Percentiles rank a stretch among this genome's conserved stretches.
phyloP scores from a whole-genome alignment of 2,329 filamentous ascomycete genomes.

The Colletotrichum scovillei region DNA sequence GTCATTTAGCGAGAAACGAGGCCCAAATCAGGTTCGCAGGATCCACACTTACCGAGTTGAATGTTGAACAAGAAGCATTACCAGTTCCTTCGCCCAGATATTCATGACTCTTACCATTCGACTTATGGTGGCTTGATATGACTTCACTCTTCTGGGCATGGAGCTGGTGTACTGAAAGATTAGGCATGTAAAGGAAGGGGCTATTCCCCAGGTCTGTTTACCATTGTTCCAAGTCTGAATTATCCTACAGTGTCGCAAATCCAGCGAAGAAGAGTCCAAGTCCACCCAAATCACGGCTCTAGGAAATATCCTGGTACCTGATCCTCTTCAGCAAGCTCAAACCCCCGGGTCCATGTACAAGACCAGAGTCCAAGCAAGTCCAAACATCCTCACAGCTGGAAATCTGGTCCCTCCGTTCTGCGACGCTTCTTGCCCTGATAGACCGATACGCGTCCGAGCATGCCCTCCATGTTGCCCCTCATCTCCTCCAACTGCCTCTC shows the following conservation, averaged over 20 bases:
- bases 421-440: constrained; percentile 14
- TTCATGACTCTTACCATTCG: neutral
- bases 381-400: neutral
- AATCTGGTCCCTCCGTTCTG: constrained; percentile 5
- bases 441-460: neutral
- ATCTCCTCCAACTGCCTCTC: constrained; percentile 19
- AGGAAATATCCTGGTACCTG: neutral
- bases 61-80: no score
- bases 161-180: neutral
- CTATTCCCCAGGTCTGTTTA: neutral
- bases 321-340: neutral
- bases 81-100: no score
- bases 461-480: neutral
- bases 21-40: no score
- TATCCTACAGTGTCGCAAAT: neutral
- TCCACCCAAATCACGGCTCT: no score
- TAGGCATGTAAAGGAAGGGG: neutral
- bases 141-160: neutral
- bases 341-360: fast-evolving
- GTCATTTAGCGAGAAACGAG: no score
- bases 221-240: neutral
- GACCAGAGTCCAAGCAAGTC: neutral
- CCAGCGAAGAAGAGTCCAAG: neutral
- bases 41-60: no score
- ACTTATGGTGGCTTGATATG: neutral